Base-by-base conservation (phyloP, 2,329 filamentous ascomycete genomes). In the Colletotrichum spaethianum region DNA sequence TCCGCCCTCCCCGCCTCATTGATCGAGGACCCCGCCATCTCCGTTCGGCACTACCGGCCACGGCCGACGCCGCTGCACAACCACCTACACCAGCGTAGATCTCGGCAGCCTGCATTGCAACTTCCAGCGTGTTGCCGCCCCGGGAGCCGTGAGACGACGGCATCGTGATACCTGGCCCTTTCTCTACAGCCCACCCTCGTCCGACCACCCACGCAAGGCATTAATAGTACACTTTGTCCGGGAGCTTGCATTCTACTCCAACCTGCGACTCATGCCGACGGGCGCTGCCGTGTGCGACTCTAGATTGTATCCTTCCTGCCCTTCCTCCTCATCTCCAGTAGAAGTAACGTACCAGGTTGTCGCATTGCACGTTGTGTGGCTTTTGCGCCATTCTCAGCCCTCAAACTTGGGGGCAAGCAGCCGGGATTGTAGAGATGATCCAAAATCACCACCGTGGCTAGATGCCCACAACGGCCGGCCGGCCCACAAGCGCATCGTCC, bases 1-100 rank as follows among this genome's bases (percentile, higher is more conserved):
- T 18, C 23, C n/a, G 46, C 31, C 14, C 52, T 18, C 44, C 46
- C 46, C 60, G 46, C 67, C 61, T 59, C 61, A 20, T 67, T 57
- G 63, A 62, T 67, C 50, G 38, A 71, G 48, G n/a, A 44, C 63
- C 69, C 69, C 52, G 57, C 69, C 64, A 26, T 63, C 64, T 59
- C 64, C 69, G 64, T 63, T 68, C 69, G 64, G 69, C 52, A 57
- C 57, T 56, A 46, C 69, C 69, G 65, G 50, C 16, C 69, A 46
- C 40, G 40, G 33, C 50, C 38, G 60, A 48, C 55, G 42, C 64
- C 69, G 56, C 62, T 28, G n/a, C 50, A 67, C 53, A 66, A 31
- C 55, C 20, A 18, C 33, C 56, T 48, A 7, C 36, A 56, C 50
- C 50, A 46, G 23, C 18, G 46, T 20, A 23, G 42, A 42, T 46